Evolutionary conservation across 2,329 filamentous ascomycete genomes (phyloP).

Genomic region (Talaromyces islandicus): DNA sequence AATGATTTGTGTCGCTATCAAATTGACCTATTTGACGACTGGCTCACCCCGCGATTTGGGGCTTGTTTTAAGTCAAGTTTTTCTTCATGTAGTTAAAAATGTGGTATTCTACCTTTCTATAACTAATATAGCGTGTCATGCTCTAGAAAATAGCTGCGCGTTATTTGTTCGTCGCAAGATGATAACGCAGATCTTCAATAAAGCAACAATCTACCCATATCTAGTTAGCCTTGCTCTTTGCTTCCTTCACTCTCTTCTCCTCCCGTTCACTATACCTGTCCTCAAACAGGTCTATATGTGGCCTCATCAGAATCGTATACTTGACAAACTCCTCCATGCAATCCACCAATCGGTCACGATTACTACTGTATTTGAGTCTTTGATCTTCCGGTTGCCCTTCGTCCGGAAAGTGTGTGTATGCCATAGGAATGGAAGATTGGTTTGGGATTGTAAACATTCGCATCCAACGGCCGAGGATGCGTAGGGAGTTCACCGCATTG

Average conservation of each 20-base stretch:
- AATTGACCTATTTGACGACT: too few species aligned
- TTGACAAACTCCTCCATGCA: slow-evolving; percentile 68
- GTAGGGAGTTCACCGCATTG: slow-evolving; percentile 61
- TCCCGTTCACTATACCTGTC: slow-evolving; percentile 58
- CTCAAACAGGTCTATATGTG: slow-evolving; percentile 54
- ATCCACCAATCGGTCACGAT: slow-evolving; percentile 57
- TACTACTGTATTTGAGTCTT: slow-evolving; percentile 50
- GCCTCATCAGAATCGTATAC: slow-evolving; percentile 60
- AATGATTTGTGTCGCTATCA: too few species aligned
- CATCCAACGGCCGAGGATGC: slow-evolving; percentile 64
- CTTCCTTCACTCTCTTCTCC: slow-evolving; percentile 14
- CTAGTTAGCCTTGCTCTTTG: too few species aligned
- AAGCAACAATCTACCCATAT: too few species aligned
- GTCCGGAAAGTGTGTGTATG: slow-evolving; percentile 58
- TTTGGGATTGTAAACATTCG: slow-evolving; percentile 64
- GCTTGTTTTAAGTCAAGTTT: too few species aligned
- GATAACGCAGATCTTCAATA: too few species aligned
- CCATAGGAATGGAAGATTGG: slow-evolving; percentile 58
- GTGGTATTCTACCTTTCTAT: too few species aligned
- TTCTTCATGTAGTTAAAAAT: too few species aligned
- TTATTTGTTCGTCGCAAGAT: too few species aligned
- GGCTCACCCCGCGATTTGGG: too few species aligned
- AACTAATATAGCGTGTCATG: too few species aligned
- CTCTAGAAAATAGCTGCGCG: too few species aligned
- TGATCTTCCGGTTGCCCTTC: slow-evolving; percentile 42